Evolutionary conservation across 352 stramenopile genomes (phyloP).

Genomic region (Blastocystis sp.): DNA sequence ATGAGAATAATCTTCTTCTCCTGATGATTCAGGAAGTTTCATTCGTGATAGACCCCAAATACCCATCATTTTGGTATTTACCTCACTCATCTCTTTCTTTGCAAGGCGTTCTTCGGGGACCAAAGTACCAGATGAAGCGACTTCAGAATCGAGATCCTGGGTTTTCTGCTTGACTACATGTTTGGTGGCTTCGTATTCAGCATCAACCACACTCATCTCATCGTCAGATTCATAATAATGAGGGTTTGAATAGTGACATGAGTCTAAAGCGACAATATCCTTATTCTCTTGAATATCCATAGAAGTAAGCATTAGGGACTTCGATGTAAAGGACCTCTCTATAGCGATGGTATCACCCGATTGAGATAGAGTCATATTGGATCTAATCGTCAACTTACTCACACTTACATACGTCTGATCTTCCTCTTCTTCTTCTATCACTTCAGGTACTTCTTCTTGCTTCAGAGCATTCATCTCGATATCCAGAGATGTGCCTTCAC

Average conservation of each 20-base stretch:
- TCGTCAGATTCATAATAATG: not conserved
- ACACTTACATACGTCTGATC: too few relatives aligned
- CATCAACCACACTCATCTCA: not conserved
- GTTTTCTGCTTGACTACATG: too few relatives aligned
- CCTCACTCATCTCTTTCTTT: too few relatives aligned
- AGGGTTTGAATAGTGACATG: not conserved
- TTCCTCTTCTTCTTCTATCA: not conserved
- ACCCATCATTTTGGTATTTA: too few relatives aligned
- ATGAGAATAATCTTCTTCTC: too few relatives aligned
- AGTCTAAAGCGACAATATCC: conserved; percentile 2
- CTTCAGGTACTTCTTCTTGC: not conserved
- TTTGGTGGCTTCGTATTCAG: too few relatives aligned
- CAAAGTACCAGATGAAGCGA: too few relatives aligned
- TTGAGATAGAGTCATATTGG: not conserved
- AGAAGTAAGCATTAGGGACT: not conserved
- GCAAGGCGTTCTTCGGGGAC: too few relatives aligned
- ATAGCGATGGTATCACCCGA: not conserved
- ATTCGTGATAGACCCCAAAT: too few relatives aligned
- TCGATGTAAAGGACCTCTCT: not conserved
- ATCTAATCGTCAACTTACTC: not conserved
- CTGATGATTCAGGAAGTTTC: too few relatives aligned
- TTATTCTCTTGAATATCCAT: conserved; percentile 22
- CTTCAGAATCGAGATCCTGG: too few relatives aligned
- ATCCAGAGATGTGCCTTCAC: not conserved
- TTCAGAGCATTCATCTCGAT: not conserved